phyloP scores from a whole-genome alignment of 108 stramenopile genomes.

The Bacterosira constricta region DNA sequence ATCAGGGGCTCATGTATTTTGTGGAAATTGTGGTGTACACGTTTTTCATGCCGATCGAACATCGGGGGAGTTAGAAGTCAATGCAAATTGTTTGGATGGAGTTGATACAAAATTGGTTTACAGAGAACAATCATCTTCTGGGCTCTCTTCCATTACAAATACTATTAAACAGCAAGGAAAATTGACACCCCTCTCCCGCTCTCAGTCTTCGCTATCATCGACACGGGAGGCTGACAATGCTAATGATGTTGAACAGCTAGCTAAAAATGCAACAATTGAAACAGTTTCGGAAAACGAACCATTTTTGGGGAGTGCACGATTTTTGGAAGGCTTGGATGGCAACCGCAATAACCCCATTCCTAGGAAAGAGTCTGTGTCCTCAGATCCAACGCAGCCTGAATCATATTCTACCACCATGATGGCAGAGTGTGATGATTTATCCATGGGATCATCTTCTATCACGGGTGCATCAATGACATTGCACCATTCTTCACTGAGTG shows the following conservation, averaged over 20 bases:
- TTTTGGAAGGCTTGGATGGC: slow-evolving; percentile 27
- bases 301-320: slow-evolving; percentile 3
- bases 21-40: slow-evolving; percentile 75
- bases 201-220: slow-evolving; percentile 4
- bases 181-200: neutral
- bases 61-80: slow-evolving; percentile 58
- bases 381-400: slow-evolving; percentile 24
- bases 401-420: slow-evolving; percentile 22
- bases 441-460: slow-evolving; percentile 37
- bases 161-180: neutral
- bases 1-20: slow-evolving; percentile 74
- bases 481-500: slow-evolving; percentile 19
- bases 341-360: neutral
- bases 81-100: slow-evolving; percentile 66
- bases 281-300: slow-evolving; percentile 36
- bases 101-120: neutral
- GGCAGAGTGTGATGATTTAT: slow-evolving; percentile 39
- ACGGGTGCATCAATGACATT: neutral
- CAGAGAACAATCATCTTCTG: neutral
- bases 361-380: slow-evolving; percentile 28
- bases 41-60: slow-evolving; percentile 62
- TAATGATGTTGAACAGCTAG: slow-evolving; percentile 2
- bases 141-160: neutral
- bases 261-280: slow-evolving; percentile 6
- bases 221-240: neutral